Evolutionary conservation across 495 filamentous ascomycete genomes (phyloP).

Genomic region (Pyronema omphalodes): DNA sequence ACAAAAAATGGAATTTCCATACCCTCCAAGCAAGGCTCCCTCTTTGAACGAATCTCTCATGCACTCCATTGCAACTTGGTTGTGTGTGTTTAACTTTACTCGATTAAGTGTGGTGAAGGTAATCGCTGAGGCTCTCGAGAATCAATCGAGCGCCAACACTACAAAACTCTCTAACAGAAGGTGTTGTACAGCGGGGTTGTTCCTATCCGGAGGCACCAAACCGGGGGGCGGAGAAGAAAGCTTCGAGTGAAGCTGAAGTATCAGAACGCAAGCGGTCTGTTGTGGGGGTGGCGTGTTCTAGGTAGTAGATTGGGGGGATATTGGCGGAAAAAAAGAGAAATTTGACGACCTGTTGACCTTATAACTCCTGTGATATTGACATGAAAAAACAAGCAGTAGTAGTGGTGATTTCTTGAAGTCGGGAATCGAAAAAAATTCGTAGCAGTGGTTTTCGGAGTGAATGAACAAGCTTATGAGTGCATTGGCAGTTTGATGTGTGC

Average conservation of each 20-base stretch:
- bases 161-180: conserved; percentile 21
- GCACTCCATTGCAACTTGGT: conserved; percentile 48
- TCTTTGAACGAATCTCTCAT: conserved; percentile 53
- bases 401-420: background rate
- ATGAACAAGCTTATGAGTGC: conserved; percentile 6
- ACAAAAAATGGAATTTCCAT: conserved; percentile 4
- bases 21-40: conserved; percentile 55
- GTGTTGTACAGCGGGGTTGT: conserved; percentile 21
- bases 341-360: conserved; percentile 7
- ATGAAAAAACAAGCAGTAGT: conserved; percentile 4
- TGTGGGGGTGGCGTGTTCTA: conserved; percentile 1
- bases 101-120: conserved; percentile 16
- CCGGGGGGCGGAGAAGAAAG: conserved; percentile 1
- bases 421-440: conserved; percentile 10
- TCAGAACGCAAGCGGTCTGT: conserved; percentile 8
- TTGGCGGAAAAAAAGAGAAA: conserved; percentile 5
- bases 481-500: conserved; percentile 4
- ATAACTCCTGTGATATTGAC: conserved; percentile 10
- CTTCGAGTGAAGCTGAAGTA: conserved; percentile 4
- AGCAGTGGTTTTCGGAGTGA: conserved; percentile 1
- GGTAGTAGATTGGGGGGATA: conserved; percentile 3
- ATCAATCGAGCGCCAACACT: conserved; percentile 18
- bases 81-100: conserved; percentile 10
- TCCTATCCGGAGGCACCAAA: conserved; percentile 25
- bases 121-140: conserved; percentile 15